Percentiles rank a stretch among this genome's conserved stretches.
Conservation (phyloP, 2,329 filamentous ascomycete species). For the Fusarium sp. region DNA sequence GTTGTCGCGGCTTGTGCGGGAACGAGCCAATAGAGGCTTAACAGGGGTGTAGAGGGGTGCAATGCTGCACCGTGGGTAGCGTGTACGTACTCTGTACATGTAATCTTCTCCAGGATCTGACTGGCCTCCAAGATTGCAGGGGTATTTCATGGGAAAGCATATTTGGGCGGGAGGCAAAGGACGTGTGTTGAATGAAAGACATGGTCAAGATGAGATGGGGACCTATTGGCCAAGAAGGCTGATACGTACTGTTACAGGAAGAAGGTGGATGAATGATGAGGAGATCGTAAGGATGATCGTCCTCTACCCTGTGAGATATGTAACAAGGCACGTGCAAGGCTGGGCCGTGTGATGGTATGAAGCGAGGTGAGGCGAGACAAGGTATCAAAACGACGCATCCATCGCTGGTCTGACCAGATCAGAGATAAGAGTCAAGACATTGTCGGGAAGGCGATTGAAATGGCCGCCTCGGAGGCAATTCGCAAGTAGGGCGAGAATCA, state of each 20-base stretch:
- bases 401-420: slow-evolving; percentile 2
- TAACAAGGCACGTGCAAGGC: slow-evolving; percentile 21
- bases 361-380: slow-evolving; percentile 29
- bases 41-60: slow-evolving; percentile 37
- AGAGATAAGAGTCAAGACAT: slow-evolving; percentile 16
- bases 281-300: slow-evolving; percentile 38
- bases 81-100: slow-evolving; percentile 11
- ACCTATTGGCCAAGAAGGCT: slow-evolving; percentile 11
- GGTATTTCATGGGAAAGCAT: slow-evolving; percentile 26
- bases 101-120: slow-evolving; percentile 11
- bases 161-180: slow-evolving; percentile 31
- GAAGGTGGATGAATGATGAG: slow-evolving; percentile 29
- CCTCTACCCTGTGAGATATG: slow-evolving; percentile 36
- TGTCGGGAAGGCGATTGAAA: not conserved
- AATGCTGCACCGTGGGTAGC: slow-evolving; percentile 17
- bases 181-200: slow-evolving; percentile 17
- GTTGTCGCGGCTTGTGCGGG: slow-evolving; percentile 53
- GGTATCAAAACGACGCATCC: slow-evolving; percentile 10
- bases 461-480: not conserved
- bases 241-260: slow-evolving; percentile 4
- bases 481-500: slow-evolving; percentile 1
- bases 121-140: slow-evolving; percentile 19
- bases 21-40: slow-evolving; percentile 50
- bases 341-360: slow-evolving; percentile 19
- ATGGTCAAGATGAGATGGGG: slow-evolving; percentile 36